Evolutionary conservation across 192 early-diverging fungal species (phyloP), one percentile per base, ranked within the genome.

Genomic region (Podila minutissima): DNA sequence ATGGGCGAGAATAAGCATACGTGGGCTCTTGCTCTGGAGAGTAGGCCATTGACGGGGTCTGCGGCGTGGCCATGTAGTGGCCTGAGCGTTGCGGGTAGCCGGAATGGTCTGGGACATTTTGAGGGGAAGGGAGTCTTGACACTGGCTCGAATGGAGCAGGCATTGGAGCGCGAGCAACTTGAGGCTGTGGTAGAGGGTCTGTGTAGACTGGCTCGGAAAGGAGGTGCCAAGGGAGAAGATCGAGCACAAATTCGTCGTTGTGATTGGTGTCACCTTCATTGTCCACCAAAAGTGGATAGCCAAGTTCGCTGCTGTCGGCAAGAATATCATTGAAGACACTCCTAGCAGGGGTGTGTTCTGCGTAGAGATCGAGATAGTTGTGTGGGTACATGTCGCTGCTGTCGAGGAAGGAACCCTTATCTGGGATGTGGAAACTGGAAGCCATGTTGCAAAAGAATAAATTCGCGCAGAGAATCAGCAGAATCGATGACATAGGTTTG

Each of bases 371-470:
- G 11, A 24, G 24, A 55, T 24, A 55, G 24, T 55, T 26, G 53
- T 55, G 53, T 55, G 53, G 53, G 24, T 24, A 55, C n/a, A 26
- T 55, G n/a, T 55, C 53, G 53, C 0, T 55, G 53, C 53, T 55
- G 53, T 55, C 24, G n/a, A 55, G 24, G 53, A 55, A 55, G n/a
- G 53, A n/a, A 0, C 53, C 53, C 8, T 26, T 55, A 26, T 26
- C 24, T 55, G 53, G 53, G 53, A 55, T 55, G 53, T 55, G 53
- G 53, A 55, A 55, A 55, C 53, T 55, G 20, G 53, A 55, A 20
- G 53, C 53, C 53, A 55, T 55, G 6, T 55, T 55, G 53, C n/a
- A 55, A 55, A 55, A 55, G 20, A 55, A 26, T 55, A 55, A n/a
- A 55, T 26, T 55, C n/a, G 53, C 53, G 24, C n/a, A 55, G 53